Percentiles rank a stretch among this genome's conserved stretches.
Conservation (phyloP, 805 yeast species). For the Blastobotrys peoriensis region DNA sequence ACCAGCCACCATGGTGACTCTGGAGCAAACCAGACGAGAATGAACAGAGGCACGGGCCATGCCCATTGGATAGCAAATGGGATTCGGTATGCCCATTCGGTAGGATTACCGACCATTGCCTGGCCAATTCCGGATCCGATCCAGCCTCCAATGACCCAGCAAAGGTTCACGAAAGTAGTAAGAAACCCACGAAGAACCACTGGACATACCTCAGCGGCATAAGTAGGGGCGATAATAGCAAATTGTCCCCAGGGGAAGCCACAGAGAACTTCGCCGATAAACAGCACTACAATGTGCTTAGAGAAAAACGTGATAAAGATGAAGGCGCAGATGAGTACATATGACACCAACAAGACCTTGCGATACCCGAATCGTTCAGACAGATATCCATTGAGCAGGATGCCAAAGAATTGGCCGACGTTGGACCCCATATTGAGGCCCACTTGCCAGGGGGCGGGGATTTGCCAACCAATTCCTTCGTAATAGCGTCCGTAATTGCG, state of each 20-base stretch:
- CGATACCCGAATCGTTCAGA: constrained; percentile 44
- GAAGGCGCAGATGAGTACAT: constrained; percentile 33
- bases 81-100: constrained; percentile 41
- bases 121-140: constrained; percentile 46
- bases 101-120: constrained; percentile 24
- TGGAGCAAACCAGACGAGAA: constrained; percentile 37
- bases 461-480: constrained; percentile 1
- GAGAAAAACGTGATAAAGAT: constrained; percentile 44
- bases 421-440: constrained; percentile 20
- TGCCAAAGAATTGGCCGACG: constrained; percentile 40
- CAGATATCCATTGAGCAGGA: constrained; percentile 38
- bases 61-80: constrained; percentile 58
- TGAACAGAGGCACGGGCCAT: constrained; percentile 47
- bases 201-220: constrained; percentile 53
- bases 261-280: constrained; percentile 34
- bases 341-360: constrained; percentile 34
- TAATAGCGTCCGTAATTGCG: constrained; percentile 26
- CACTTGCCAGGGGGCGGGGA: constrained; percentile 22
- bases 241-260: constrained; percentile 48
- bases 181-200: constrained; percentile 42
- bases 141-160: constrained; percentile 56
- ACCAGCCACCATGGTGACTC: constrained; percentile 57
- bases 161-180: constrained; percentile 44
- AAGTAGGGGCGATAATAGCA: constrained; percentile 43
- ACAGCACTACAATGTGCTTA: constrained; percentile 30